Base-by-base conservation (phyloP, 148 eudicot species). In the Chenopodium berlandieri region DNA sequence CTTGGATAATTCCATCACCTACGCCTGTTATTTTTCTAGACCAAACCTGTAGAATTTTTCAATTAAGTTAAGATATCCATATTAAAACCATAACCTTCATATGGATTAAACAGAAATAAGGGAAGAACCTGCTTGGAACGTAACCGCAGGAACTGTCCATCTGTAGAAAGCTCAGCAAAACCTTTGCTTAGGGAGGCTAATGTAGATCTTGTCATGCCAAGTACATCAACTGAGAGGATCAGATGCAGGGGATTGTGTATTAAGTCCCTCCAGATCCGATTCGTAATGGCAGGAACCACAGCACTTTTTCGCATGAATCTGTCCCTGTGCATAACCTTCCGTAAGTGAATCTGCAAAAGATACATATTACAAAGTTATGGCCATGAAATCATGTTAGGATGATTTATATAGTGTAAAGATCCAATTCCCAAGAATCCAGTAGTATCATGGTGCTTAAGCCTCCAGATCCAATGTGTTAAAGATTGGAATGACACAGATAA, bases 191-290 rank as follows among this genome's bases (percentile, higher is more conserved):
- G 91, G 70, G 99, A 94, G 81, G 98, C 95, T 86, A 97, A 85
- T 58, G 99, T 97, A 81, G 99, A 97, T 87, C 97, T 92, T 66
- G 99, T 90, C 99, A 94, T 91, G 44, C 99, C 99, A 76, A 97
- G 89, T 46, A 97, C 95, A 90, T 94, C 99, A 56, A 97, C 94
- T 4, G 99, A 97, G 84, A 97, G 94, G 66, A 97, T 85, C 67
- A 97, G 88, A 88, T 97, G 99, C 62, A 94, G 77, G 23, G 99
- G 99, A 85, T 97, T 97, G 77, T 97, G 99, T 67, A 97, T 93
- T 64, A 97, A 81, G 86, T 97, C 99, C 88, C 99, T 90, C 97
- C 95, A 92, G 73, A 97, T 76, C 79, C 98, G 93, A 88, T 91
- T 90, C 40, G 89, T 89, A 66, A 97, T 91, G 77, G 98, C 98